phyloP scores from a whole-genome alignment of 2,329 filamentous ascomycete genomes.

The Nothophaeocryptopus gaeumannii region DNA sequence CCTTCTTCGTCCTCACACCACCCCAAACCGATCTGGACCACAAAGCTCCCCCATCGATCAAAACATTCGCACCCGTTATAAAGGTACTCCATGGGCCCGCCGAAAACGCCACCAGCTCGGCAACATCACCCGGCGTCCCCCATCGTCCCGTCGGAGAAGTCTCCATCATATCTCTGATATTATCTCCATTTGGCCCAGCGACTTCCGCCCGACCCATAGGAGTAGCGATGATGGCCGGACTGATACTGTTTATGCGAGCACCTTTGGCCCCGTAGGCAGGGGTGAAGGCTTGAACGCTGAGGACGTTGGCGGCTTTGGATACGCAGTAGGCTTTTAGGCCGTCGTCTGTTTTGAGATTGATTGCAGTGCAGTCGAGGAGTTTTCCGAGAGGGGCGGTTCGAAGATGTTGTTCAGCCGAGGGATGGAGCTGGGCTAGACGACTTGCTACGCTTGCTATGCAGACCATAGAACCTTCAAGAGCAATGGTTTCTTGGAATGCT shows the following conservation, averaged over 20 bases:
- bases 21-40: background rate
- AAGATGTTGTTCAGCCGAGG: background rate
- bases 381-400: background rate
- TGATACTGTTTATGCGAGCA: constrained; percentile 10
- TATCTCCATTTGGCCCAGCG: constrained; percentile 28
- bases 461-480: background rate
- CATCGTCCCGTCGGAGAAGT: constrained; percentile 49
- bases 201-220: constrained; percentile 4
- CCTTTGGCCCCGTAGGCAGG: constrained; percentile 2
- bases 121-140: constrained; percentile 46
- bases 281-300: constrained; percentile 2
- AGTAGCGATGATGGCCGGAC: constrained; percentile 7
- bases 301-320: constrained; percentile 8
- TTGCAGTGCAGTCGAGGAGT: background rate
- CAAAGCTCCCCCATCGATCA: constrained; percentile 9
- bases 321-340: constrained; percentile 4
- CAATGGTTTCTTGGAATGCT: constrained; percentile 4
- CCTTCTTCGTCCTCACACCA: too few relatives aligned
- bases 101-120: constrained; percentile 40
- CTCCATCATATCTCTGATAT: constrained; percentile 49
- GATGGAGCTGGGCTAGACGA: background rate
- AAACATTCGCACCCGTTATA: constrained; percentile 10
- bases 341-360: background rate
- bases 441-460: background rate
- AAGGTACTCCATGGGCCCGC: constrained; percentile 9